Conservation (phyloP, 2,329 filamentous ascomycete genomes). For the Blastomyces gilchristii region DNA sequence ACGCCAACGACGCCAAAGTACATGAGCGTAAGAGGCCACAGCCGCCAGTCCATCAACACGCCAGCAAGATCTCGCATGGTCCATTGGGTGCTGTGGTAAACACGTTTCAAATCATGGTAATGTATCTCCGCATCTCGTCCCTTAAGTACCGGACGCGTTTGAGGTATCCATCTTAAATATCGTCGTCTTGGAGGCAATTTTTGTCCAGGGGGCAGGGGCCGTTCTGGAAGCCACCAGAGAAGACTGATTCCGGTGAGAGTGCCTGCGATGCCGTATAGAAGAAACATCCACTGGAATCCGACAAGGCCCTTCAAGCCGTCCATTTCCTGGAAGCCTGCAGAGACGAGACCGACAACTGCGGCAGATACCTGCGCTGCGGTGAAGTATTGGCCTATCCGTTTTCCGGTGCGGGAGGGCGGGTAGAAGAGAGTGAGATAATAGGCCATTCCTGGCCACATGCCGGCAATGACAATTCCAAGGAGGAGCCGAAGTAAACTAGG, state of each 20-base stretch:
- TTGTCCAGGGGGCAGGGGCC: constrained; percentile 57
- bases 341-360: constrained; percentile 78
- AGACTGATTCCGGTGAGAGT: constrained; percentile 61
- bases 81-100: constrained; percentile 70
- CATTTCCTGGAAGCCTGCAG: constrained; percentile 86
- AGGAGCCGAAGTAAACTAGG: constrained; percentile 67
- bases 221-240: constrained; percentile 85
- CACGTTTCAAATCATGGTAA: constrained; percentile 69
- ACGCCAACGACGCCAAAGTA: constrained; percentile 93
- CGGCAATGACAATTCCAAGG: constrained; percentile 76
- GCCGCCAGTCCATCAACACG: constrained; percentile 73
- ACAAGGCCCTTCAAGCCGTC: constrained; percentile 65
- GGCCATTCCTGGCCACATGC: constrained; percentile 93
- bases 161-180: constrained; percentile 56
- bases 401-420: constrained; percentile 73
- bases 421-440: constrained; percentile 91
- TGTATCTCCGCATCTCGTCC: constrained; percentile 72
- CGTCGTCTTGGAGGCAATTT: constrained; percentile 13
- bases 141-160: constrained; percentile 57
- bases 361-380: constrained; percentile 82
- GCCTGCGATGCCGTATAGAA: constrained; percentile 70
- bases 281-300: constrained; percentile 64
- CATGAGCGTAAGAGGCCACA: constrained; percentile 81
- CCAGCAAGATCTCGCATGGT: constrained; percentile 56
- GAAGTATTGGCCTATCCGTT: constrained; percentile 82